These are phyloP conservation scores for Apiotrichum laibachii DNA, from an alignment of 1,284 basidiomycete genomes.

Conservation along the genomic window DNA sequence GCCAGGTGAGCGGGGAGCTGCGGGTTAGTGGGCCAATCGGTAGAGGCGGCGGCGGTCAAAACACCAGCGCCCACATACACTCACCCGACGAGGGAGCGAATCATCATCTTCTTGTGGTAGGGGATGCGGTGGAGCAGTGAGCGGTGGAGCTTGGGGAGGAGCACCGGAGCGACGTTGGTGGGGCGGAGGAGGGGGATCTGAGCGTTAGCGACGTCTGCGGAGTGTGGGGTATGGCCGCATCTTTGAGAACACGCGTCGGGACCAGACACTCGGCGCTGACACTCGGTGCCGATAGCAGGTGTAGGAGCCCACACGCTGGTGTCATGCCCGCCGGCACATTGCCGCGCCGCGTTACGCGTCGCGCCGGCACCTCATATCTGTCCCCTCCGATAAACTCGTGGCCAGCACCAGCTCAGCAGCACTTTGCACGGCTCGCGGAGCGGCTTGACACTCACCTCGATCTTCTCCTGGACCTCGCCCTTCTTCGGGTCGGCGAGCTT, in stretches of 20 bases:
- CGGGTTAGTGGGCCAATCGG: neutral
- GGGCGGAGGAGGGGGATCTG: constrained; percentile 47
- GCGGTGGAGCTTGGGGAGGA: constrained; percentile 45
- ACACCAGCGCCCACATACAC: neutral
- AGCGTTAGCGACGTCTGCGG: neutral
- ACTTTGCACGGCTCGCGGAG: no score
- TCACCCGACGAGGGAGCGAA: constrained; percentile 35
- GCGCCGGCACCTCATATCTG: no score
- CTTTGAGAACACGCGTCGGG: no score
- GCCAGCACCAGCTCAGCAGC: no score
- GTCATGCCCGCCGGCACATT: no score
- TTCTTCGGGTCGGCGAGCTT: constrained; percentile 31
- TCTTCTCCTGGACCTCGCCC: constrained; percentile 24
- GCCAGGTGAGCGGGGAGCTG: constrained; percentile 46
- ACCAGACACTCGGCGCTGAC: no score
- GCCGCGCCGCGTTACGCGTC: no score
- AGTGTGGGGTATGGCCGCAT: neutral
- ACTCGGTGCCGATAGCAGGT: no score
- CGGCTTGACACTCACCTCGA: constrained; percentile 30
- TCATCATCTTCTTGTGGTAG: constrained; percentile 46
- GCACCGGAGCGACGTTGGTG: constrained; percentile 24
- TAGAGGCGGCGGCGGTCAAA: neutral
- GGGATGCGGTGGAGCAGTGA: constrained; percentile 44
- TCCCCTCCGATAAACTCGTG: no score
- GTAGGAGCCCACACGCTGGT: no score